Evolutionary conservation across 2,329 filamentous ascomycete species (phyloP), one percentile per base, ranked within the genome.

Genomic region (Ascocoryne sarcoides): DNA sequence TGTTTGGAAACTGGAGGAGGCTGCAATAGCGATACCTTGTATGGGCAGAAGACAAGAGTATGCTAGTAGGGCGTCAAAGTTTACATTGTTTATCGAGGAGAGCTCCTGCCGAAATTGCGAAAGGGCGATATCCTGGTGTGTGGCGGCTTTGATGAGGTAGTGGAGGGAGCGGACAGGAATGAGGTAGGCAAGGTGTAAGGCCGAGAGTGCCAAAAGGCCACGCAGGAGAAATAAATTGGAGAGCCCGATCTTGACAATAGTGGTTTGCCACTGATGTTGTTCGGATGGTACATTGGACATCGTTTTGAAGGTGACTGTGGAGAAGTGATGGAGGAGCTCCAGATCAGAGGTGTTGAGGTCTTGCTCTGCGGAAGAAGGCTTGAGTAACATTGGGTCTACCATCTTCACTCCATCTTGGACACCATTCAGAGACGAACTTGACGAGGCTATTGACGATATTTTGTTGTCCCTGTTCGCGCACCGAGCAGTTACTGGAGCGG

Each of bases 321-420:
- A 44, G 31, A 43, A 49, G 26, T 42, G 39, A 23, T 49, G 41
- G 14, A 49, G 37, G 10, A 49, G 39, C 34, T 47, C 45, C 10
- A 39, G 26, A 42, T 19, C 33, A 34, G 5, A 47, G 18, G 36
- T 45, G 45, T 5, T 42, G 16, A 3, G 45, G 41, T 37, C 14
- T 41, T 26, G 23, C 37, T 32, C 12, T 35, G 38, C 12, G 32
- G 38, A 5, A 45, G 42, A 4, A 47, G 32, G 17, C 23, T 12
- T 26, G 23, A 12, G 23, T 12, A 26, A 26, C 23, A 26, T 26
- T 7, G 23, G 23, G 7, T 26, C 23, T 26, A 7, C 7, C 23
- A 26, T 12, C 23, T 26, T 26, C 7, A 26, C 23, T 26, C 23
- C 23, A 26, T 26, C 12, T 26, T 26, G 23, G 23, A 26, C 12